Percentiles rank a stretch among this genome's conserved stretches.
These are phyloP conservation scores for Mortierella sp. DNA, from an alignment of 371 early-diverging fungal species.

Conservation along the genomic window DNA sequence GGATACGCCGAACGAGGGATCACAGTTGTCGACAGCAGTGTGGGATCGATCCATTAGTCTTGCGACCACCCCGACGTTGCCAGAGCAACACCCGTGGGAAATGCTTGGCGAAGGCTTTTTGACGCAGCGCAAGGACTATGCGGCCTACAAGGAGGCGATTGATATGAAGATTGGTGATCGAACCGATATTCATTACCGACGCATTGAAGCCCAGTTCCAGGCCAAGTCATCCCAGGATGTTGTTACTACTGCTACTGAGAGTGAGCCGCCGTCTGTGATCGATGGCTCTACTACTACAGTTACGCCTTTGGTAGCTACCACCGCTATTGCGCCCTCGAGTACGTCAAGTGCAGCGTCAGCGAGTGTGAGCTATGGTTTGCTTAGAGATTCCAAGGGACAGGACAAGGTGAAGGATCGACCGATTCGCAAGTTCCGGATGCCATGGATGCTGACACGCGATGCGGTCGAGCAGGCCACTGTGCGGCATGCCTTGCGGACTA, in stretches of 20 bases:
- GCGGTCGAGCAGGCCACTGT: not conserved
- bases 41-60: not conserved
- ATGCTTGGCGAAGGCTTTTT: not conserved
- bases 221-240: not conserved
- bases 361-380: not conserved
- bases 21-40: not conserved
- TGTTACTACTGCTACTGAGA: not conserved
- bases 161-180: constrained; percentile 9
- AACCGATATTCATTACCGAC: constrained; percentile 3
- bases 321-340: not conserved
- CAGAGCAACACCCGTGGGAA: not conserved
- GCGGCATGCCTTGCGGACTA: not conserved
- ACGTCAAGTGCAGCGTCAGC: not conserved
- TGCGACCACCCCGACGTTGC: not conserved
- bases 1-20: not conserved
- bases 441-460: not conserved
- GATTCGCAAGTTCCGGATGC: not conserved
- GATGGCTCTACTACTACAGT: not conserved
- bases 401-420: not conserved
- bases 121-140: not conserved
- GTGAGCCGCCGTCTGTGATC: not conserved
- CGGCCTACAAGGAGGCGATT: constrained; percentile 7
- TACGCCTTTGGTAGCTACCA: not conserved
- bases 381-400: not conserved
- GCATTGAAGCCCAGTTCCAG: not conserved